A percentile compares a stretch with the other conserved stretches of the same genome.
Evolutionary conservation across 345 rosid genomes (phyloP).

Genomic region (Acer campestre): DNA sequence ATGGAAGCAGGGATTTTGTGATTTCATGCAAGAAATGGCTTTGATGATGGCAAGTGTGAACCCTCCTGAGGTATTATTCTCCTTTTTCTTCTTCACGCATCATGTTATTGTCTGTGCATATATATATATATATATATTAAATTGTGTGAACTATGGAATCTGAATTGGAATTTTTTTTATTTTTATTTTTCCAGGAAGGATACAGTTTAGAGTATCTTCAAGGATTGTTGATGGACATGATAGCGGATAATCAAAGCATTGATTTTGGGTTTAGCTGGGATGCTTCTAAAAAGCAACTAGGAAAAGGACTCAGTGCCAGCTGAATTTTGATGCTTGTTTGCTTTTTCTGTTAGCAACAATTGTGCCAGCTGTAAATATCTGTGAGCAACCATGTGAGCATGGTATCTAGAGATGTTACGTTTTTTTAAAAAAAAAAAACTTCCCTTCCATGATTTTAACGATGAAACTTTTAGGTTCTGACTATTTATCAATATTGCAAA

Average conservation of each 20-base stretch:
- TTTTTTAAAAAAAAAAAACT: no score
- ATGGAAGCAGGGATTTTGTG: conserved; percentile 32
- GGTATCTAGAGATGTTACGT: background rate
- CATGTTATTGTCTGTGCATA: background rate
- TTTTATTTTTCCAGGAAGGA: conserved; percentile 7
- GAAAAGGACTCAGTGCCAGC: background rate
- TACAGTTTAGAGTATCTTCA: conserved; percentile 33
- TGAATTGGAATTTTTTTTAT: background rate
- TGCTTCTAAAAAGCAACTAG: background rate
- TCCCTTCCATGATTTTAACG: no score
- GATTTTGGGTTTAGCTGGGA: conserved; percentile 3
- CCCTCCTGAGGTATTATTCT: conserved; percentile 18
- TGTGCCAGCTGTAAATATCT: no score
- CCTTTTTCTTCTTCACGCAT: no score
- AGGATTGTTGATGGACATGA: conserved; percentile 34
- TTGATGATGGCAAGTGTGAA: conserved; percentile 33
- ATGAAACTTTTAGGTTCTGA: no score
- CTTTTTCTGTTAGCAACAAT: no score
- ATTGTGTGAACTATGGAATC: background rate
- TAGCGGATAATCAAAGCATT: conserved; percentile 14
- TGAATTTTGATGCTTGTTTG: background rate
- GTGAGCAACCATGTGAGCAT: background rate
- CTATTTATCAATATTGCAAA: no score
- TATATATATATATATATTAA: background rate
- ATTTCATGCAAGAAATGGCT: conserved; percentile 47